Base-by-base conservation (phyloP, 441 rosid genomes). In the Bruguiera hainesii region DNA sequence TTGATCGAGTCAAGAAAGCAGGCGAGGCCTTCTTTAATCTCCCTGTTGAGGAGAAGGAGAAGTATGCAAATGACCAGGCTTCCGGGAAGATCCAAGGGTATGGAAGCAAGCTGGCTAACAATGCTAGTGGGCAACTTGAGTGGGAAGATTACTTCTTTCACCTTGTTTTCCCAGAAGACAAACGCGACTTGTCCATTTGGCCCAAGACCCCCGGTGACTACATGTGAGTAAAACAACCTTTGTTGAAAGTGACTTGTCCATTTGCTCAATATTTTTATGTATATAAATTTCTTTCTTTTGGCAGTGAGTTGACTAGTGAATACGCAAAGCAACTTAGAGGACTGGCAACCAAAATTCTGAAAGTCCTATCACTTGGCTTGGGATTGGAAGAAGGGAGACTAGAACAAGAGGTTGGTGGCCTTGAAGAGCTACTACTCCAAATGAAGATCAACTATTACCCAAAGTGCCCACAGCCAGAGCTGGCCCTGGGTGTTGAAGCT, bases 141-240 rank as follows among this genome's bases (percentile, higher is more conserved):
- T 94, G 97, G 98, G 90, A 85, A 74, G 98, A 91, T 71, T 94
- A 94, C 73, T 91, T 84, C 84, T 94, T 94, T 65, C 98, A 89
- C 61, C 92, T 89, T 65, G 74, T 77, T 50, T 91, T 59, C 70
- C 99, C 98, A 3, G 89, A 89, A 79, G 94, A 82, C 37, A 88
- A 94, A 69, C 80, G 89, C 7, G 94, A 91, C 66, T 18, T 87
- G 53, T 85, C 97, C 8, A 84, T 91, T 73, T 91, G 97, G 99
- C 99, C 99, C 0, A 83, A 76, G 68, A 82, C 75, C 35, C 97
- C 98, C 5, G 42, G 9, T 48, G 93, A 88, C 25, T 94, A 91
- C 77, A 81, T 65, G 97, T 94, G 71, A 88, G 94, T 75, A 55
- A n/a, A 50, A 11, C 25, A 6, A 57, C n/a, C 46, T 58, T 52